These are phyloP conservation scores for Ophidiomyces ophidiicola DNA, from an alignment of 2,329 filamentous ascomycete genomes.

Conservation along the genomic window DNA sequence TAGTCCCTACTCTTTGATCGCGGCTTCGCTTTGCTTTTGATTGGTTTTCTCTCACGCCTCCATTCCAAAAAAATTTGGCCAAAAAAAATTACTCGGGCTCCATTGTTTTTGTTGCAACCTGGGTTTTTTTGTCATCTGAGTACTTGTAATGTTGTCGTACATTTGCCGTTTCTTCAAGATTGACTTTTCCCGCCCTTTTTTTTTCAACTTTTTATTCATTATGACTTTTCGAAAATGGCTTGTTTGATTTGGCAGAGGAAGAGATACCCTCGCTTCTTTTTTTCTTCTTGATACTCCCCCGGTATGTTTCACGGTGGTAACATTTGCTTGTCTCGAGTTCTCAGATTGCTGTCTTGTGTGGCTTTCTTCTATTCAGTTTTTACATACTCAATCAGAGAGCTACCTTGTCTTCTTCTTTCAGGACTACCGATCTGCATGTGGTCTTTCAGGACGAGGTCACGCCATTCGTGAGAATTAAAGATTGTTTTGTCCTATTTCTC, in stretches of 20 bases:
- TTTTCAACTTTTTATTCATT: too few relatives aligned
- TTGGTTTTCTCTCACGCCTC: slow-evolving; percentile 5
- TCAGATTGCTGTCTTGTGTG: too few relatives aligned
- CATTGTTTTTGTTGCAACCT: neutral
- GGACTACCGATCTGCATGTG: too few relatives aligned
- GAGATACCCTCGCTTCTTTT: slow-evolving; percentile 9
- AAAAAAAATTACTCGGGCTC: slow-evolving; percentile 1
- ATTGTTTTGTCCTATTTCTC: too few relatives aligned
- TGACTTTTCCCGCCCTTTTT: too few relatives aligned
- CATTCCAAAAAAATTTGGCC: neutral
- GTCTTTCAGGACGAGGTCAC: too few relatives aligned
- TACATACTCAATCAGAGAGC: too few relatives aligned
- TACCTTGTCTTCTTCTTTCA: too few relatives aligned
- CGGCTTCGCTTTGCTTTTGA: neutral
- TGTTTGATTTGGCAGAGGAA: slow-evolving; percentile 8
- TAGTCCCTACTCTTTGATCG: too few relatives aligned
- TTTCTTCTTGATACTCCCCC: neutral
- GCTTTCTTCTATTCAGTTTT: too few relatives aligned
- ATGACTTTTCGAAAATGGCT: slow-evolving; percentile 5
- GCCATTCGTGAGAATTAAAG: too few relatives aligned
- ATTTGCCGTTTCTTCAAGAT: slow-evolving; percentile 1
- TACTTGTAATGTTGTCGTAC: neutral
- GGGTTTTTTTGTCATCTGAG: neutral
- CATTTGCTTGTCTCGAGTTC: too few relatives aligned
- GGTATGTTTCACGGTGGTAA: slow-evolving; percentile 5